Percentiles rank a stretch among this genome's conserved stretches.
Evolutionary conservation across 148 eudicot species (phyloP).

Genomic region (Hydrangea macrophylla): DNA sequence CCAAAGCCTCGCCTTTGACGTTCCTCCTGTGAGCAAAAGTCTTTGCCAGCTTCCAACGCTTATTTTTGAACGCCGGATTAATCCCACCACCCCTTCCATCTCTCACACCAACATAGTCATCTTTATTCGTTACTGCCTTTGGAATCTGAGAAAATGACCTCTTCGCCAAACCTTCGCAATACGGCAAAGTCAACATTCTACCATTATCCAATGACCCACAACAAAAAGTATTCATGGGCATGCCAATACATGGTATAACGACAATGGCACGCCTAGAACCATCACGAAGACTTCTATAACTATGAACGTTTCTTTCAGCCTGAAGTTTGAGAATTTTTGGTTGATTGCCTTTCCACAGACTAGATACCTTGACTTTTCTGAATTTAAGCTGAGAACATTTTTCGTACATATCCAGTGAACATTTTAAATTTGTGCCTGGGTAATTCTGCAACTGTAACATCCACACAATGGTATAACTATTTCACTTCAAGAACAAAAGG

Average conservation of each 20-base stretch:
- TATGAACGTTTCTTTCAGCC: slow-evolving; percentile 17
- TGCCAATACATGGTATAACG: slow-evolving; percentile 17
- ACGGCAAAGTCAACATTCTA: slow-evolving; percentile 15
- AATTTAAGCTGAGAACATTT: slow-evolving; percentile 34
- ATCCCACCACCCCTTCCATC: slow-evolving; percentile 26
- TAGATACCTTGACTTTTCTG: slow-evolving; percentile 32
- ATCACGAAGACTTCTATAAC: slow-evolving; percentile 23
- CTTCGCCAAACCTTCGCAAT: slow-evolving; percentile 28
- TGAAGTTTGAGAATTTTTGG: slow-evolving; percentile 26
- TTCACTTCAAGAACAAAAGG: slow-evolving; percentile 1
- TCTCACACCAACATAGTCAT: slow-evolving; percentile 11
- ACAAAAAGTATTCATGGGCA: slow-evolving; percentile 23
- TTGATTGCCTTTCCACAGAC: slow-evolving; percentile 24
- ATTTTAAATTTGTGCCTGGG: slow-evolving; percentile 20
- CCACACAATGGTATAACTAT: background rate
- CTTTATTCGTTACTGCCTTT: slow-evolving; percentile 26
- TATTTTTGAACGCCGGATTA: slow-evolving; percentile 19
- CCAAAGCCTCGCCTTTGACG: slow-evolving; percentile 7
- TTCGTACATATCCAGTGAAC: slow-evolving; percentile 23
- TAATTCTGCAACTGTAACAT: slow-evolving; percentile 38
- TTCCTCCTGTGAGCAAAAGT: slow-evolving; percentile 26
- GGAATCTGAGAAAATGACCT: slow-evolving; percentile 48
- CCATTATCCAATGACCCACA: slow-evolving; percentile 29
- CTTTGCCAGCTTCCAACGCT: slow-evolving; percentile 35
- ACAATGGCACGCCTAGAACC: slow-evolving; percentile 27